Evolutionary conservation across 2,329 filamentous ascomycete genomes (phyloP), one percentile per base, ranked within the genome.

Genomic region (Pseudogymnoascus sp.): DNA sequence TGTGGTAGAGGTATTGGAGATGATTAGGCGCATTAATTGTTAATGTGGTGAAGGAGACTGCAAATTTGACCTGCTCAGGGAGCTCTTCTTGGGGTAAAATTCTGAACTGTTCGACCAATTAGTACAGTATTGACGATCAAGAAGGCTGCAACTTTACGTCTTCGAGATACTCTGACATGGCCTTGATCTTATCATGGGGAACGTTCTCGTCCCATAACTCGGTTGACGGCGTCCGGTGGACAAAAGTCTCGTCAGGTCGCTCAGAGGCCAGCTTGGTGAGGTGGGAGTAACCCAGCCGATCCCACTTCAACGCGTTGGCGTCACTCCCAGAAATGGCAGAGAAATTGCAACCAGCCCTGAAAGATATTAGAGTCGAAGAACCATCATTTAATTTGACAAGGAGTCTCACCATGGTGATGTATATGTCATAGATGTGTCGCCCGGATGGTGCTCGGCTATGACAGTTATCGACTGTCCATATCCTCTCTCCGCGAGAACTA

Each of bases 291-390:
- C 76, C 75, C 2, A 71, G 60, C 1, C 68, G 70, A 60, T 78
- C 77, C 76, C 76, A 78, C 29, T 71, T 72, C 41, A 78, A 63
- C 0, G 75, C 76, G 57, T 78, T 77, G 15, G 67, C 63, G 58
- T 78, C 75, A 11, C 65, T 72, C 21, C 75, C 75, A 0, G 76
- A 77, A 47, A 78, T 75, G 39, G 74, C 75, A 0, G 76, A 78
- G 64, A 77, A 77, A 64, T 78, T 78, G 62, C 74, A 76, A 2
- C 76, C 76, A 8, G 76, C 76, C 74, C 75, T 73, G 26, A 33
- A 13, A 40, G 1, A 6, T 36, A 64, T 61, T 15, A 66, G 47
- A 15, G 3, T 39, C 6, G 57, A 9, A 13, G 11, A 10, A 31
- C 24, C 13, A 39, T 39, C 8, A n/a, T 39, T 31, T 4, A 39